Evolutionary conservation across 1,284 basidiomycete genomes (phyloP), one percentile per base, ranked within the genome.

Genomic region (Lignosus rhinocerotis): DNA sequence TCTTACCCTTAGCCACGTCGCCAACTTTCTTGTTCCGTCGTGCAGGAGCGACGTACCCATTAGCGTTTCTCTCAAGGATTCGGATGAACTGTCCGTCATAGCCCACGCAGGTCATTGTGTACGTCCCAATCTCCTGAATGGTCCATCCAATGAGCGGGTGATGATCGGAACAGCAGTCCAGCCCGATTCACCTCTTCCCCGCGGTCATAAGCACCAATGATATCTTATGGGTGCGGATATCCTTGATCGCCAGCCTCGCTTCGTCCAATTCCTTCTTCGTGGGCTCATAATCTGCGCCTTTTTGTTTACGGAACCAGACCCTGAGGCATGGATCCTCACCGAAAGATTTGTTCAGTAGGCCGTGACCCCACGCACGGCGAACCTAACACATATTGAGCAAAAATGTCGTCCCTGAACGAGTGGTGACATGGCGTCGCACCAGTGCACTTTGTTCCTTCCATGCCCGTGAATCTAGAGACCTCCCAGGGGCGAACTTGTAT

Each of bases 241-340:
- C n/a, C 12, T 47, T 34, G 36, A 54, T 47, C 6, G 17, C 30
- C n/a, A 17, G 2, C 36, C 36, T 33, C 7, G 38, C 46, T 12
- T 43, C 31, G 21, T 41, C 19, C 6, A 30, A 25, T 30, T 55
- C 39, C 2, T 41, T 38, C 17, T 42, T 43, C 0, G 31, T 36
- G 11, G 46, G 53, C 32, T 53, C 47, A n/a, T 49, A 58, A 47
- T 49, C 51, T 39, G 44, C n/a, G 3, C 51, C 51, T 14, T 43
- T 31, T 12, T 49, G 45, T 14, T 41, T 52, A 14, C 46, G 46
- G 14, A 45, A 30, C 56, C 51, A 49, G 21, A 58, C 31, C 3
- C 42, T 12, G 41, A 50, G 17, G 12, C 39, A 48, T 6, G 33
- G 12, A 7, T 25, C 30, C 17, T 19, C 16, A 11, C 56, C 51